Evolutionary conservation across 179 eudicot species (phyloP), one percentile per base, ranked within the genome.

Genomic region (Heliamphora ciliata): DNA sequence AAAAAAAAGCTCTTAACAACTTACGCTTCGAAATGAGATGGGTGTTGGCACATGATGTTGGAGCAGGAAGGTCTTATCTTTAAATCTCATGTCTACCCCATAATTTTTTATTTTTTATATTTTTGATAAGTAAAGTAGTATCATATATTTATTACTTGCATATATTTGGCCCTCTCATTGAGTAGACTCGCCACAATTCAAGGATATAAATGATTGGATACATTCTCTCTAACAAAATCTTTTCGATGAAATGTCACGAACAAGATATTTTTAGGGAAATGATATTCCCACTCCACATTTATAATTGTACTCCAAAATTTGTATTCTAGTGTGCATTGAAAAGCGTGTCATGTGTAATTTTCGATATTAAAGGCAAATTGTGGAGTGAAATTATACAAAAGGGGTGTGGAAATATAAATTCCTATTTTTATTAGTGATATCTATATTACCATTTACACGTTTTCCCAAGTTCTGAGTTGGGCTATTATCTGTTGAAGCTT

Each of bases 401-500:
- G 40, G 40, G 40, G 40, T 0, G 40, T 31, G 40, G 40, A 31
- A 31, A 31, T 31, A 31, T 31, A 31, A 31, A 31, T 31, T 31
- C 40, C 40, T 31, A 17, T 68, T 11, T 69, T 14, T 46, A 69
- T 13, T 46, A 46, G 46, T 31, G 46, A 46, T 46, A 1, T 44
- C 74, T 69, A 46, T 68, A 13, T 68, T 68, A 6, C 72, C 17
- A 1, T 13, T 69, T 14, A 68, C 73, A 68, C 0, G 52, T 6
- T 13, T 0, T 46, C 40, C 40, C 1, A 18, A 60, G 44, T 8
- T 72, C 56, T 72, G 76, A 8, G 31, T 72, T 2, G 6, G 31
- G 17, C n/a, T 15, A 52, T 48, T 31, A 31, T 52, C 50, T 72
- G 74, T 55, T 47, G 48, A 50, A 40, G 99, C 92, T 91, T 60